Percentiles rank a stretch among this genome's conserved stretches.
Conservation (phyloP, 2,329 filamentous ascomycete species). For the Colletotrichum caudatum region DNA sequence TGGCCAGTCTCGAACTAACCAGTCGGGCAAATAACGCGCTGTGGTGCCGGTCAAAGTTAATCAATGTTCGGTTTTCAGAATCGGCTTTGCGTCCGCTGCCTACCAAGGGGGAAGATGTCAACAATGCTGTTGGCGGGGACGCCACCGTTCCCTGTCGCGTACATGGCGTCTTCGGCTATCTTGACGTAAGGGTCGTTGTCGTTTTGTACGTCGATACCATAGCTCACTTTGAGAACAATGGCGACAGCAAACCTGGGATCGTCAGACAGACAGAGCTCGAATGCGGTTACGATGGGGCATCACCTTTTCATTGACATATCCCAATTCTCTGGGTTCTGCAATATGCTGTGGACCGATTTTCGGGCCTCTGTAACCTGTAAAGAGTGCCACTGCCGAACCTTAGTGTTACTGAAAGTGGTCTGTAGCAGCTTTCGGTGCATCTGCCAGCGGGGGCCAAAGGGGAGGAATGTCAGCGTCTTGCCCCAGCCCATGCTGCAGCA, state of each 20-base stretch:
- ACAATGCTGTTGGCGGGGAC: constrained; percentile 55
- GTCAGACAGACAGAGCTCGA: constrained; percentile 16
- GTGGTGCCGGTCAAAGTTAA: constrained; percentile 44
- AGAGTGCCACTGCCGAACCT: constrained; percentile 49
- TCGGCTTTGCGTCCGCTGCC: constrained; percentile 22
- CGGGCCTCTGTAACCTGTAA: constrained; percentile 50
- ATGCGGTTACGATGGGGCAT: not conserved
- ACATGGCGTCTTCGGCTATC: constrained; percentile 45
- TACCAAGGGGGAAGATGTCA: constrained; percentile 60
- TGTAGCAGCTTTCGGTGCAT: constrained; percentile 60
- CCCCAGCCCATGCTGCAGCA: constrained; percentile 58
- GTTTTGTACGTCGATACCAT: constrained; percentile 47
- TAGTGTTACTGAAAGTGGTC: constrained; percentile 55
- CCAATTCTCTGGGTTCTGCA: constrained; percentile 43
- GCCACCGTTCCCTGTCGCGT: constrained; percentile 48
- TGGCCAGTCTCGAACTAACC: constrained; percentile 49
- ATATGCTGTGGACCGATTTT: constrained; percentile 46
- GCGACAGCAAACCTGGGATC: constrained; percentile 47
- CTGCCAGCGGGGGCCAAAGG: constrained; percentile 56
- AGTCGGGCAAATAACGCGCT: constrained; percentile 57
- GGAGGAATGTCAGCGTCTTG: constrained; percentile 59
- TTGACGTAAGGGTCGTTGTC: constrained; percentile 48
- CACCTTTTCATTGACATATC: constrained; percentile 41
- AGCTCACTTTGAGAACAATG: constrained; percentile 50
- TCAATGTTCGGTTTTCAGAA: constrained; percentile 39